A percentile compares a stretch with the other conserved stretches of the same genome.
phyloP scores from a whole-genome alignment of 495 filamentous ascomycete species.

The Haplographium delicatum region DNA sequence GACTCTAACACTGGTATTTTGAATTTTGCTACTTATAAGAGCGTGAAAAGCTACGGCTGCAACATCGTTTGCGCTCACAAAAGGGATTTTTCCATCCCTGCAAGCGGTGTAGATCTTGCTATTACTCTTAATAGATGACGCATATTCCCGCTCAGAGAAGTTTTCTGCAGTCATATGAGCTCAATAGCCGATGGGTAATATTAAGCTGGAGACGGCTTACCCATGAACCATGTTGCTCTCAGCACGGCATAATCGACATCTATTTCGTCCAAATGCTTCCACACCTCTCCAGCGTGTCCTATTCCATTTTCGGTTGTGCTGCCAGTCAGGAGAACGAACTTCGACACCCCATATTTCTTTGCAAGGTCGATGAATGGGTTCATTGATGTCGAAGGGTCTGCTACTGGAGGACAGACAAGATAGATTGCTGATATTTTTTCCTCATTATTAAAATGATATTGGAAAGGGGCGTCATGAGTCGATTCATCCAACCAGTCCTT shows the following conservation, averaged over 20 bases:
- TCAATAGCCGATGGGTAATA: background rate
- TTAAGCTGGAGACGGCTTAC: slow-evolving; percentile 2
- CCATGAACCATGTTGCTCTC: slow-evolving; percentile 16
- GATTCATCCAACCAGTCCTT: slow-evolving; percentile 36
- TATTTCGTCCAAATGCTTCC: slow-evolving; percentile 33
- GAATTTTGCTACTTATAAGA: slow-evolving; percentile 32
- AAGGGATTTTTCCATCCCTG: slow-evolving; percentile 38
- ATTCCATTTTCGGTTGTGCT: slow-evolving; percentile 19
- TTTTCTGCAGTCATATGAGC: slow-evolving; percentile 23
- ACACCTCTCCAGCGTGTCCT: slow-evolving; percentile 30
- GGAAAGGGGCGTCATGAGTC: slow-evolving; percentile 37
- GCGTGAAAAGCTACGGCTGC: slow-evolving; percentile 37
- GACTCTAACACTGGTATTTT: slow-evolving; percentile 35
- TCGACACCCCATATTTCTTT: slow-evolving; percentile 30
- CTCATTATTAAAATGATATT: slow-evolving; percentile 2
- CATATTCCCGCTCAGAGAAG: slow-evolving; percentile 19
- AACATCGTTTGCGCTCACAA: slow-evolving; percentile 40
- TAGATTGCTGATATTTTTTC: slow-evolving; percentile 31
- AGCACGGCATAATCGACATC: slow-evolving; percentile 32
- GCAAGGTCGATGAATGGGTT: slow-evolving; percentile 33
- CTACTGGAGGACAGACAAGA: slow-evolving; percentile 29
- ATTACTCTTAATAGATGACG: slow-evolving; percentile 34
- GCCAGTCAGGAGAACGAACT: slow-evolving; percentile 37
- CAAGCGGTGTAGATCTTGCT: slow-evolving; percentile 42
- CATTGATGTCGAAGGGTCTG: slow-evolving; percentile 30